Percentiles rank a stretch among this genome's conserved stretches.
Evolutionary conservation across 1,284 basidiomycete species (phyloP).

Genomic region (Athelia psychrophila): DNA sequence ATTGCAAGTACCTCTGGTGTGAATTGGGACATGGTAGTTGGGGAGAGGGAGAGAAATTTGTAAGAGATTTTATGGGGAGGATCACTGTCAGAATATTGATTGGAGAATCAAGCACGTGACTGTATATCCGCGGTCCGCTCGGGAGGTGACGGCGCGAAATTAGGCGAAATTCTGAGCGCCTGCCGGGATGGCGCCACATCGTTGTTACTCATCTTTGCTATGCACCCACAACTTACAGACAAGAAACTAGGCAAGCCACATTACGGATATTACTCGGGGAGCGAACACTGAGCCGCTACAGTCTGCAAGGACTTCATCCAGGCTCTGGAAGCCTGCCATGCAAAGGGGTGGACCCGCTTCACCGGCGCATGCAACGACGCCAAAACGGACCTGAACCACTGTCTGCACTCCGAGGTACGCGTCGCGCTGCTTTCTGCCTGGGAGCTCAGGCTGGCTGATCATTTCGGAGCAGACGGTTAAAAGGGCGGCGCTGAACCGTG

Average conservation of each 20-base stretch:
- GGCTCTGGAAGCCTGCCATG: slow-evolving; percentile 68
- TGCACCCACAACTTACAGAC: slow-evolving; percentile 76
- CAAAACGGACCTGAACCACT: slow-evolving; percentile 71
- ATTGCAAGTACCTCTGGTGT: slow-evolving; percentile 13
- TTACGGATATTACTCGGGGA: neutral
- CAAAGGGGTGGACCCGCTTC: slow-evolving; percentile 55
- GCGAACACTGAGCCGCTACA: slow-evolving; percentile 20
- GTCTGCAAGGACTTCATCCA: slow-evolving; percentile 73
- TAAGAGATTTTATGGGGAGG: neutral
- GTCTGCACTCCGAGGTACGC: slow-evolving; percentile 74
- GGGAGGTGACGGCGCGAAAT: neutral
- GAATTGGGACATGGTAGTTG: slow-evolving; percentile 40
- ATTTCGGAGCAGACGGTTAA: slow-evolving; percentile 49
- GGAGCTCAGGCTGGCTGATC: neutral
- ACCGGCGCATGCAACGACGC: slow-evolving; percentile 71
- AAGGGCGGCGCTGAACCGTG: slow-evolving; percentile 22
- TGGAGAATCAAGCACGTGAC: neutral
- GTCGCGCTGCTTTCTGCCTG: neutral
- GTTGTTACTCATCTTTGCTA: neutral
- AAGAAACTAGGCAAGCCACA: slow-evolving; percentile 41
- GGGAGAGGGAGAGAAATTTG: slow-evolving; percentile 14
- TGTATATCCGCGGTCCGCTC: neutral
- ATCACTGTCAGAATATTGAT: neutral
- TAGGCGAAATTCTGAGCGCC: neutral
- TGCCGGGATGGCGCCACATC: neutral